Base-by-base conservation (phyloP, 768 basidiomycete genomes). In the Tylopilus subfusipes region DNA sequence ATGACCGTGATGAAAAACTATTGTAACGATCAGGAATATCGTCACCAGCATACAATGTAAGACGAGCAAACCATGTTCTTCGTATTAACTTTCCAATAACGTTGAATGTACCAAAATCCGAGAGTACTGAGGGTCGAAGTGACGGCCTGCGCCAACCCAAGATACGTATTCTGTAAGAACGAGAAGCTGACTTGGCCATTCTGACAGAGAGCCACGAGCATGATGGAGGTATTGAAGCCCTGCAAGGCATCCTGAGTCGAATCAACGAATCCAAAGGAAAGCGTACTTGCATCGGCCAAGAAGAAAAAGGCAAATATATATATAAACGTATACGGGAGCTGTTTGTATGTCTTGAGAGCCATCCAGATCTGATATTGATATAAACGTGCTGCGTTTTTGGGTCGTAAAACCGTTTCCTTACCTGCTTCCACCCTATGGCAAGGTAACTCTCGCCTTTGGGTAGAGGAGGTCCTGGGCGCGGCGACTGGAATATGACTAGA, bases 371-470 rank as follows among this genome's bases (percentile, higher is more conserved):
- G 57, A 34, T 25, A 27, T 50, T 9, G 36, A 27, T 10, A 42
- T 65, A 7, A 62, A 48, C 21, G 24, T 1, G 36, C 29, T 33
- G 12, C 16, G 5, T 38, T 27, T 34, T 14, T 16, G 10, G n/a
- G 19, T 19, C 29, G 40, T n/a, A 27, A 44, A 42, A 33, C 1
- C 19, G 10, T 19, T 14, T 34, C 27, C 2, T 63, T 53, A 83
- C 87, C 76, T 92, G 90, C 65, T 88, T 91, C 88, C 88, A 93
- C 39, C 92, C 92, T 42, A 94, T 81, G 0, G 89, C 90, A 25
- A 92, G 56, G 62, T 92, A 93, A 54, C 70, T 79, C 58, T 91
- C 83, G 46, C 85, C 85, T 59, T 85, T 85, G 0, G 92, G 92
- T 21, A 94, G 73, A 13, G 83, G 72, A 50, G 90, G 88, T 0